phyloP scores from a whole-genome alignment of 2,329 filamentous ascomycete species.

The Xylaria sp. region DNA sequence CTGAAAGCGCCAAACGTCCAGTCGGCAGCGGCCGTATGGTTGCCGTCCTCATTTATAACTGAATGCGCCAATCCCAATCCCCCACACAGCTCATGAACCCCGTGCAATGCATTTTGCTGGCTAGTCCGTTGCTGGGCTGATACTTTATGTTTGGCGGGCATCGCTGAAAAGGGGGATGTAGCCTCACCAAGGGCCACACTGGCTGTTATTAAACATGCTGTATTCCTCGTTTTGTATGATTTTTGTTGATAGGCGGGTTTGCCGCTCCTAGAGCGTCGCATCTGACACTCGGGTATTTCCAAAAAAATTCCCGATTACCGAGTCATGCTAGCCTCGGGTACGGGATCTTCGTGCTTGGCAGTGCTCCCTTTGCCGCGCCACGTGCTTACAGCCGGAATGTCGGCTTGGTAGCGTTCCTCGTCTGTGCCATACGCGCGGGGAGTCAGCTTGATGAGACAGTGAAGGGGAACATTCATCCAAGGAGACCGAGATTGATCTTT shows the following conservation, averaged over 20 bases:
- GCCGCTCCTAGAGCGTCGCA: not conserved
- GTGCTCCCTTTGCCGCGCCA: conserved; percentile 93
- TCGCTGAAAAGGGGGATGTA: not conserved
- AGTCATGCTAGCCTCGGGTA: conserved; percentile 45
- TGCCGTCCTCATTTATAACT: not conserved
- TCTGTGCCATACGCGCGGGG: conserved; percentile 94
- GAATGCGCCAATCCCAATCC: not conserved
- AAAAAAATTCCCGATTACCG: conserved; percentile 24
- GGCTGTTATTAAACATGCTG: not conserved
- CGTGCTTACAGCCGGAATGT: conserved; percentile 95
- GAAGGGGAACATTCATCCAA: conserved; percentile 98
- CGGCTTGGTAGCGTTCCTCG: conserved; percentile 86
- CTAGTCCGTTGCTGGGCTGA: not conserved
- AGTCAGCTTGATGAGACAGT: conserved; percentile 96
- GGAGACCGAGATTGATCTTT: conserved; percentile 91
- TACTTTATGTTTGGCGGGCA: not conserved
- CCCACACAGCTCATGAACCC: not conserved
- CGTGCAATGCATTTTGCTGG: not conserved
- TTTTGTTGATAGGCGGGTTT: not conserved
- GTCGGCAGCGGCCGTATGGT: not conserved
- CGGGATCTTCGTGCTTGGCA: conserved; percentile 82
- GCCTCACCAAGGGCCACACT: not conserved
- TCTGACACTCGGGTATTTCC: not conserved
- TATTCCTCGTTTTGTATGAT: conserved; percentile 7
- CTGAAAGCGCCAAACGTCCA: not conserved